phyloP scores from a whole-genome alignment of 1,284 basidiomycete genomes.

The Bondarzewia mesenterica region DNA sequence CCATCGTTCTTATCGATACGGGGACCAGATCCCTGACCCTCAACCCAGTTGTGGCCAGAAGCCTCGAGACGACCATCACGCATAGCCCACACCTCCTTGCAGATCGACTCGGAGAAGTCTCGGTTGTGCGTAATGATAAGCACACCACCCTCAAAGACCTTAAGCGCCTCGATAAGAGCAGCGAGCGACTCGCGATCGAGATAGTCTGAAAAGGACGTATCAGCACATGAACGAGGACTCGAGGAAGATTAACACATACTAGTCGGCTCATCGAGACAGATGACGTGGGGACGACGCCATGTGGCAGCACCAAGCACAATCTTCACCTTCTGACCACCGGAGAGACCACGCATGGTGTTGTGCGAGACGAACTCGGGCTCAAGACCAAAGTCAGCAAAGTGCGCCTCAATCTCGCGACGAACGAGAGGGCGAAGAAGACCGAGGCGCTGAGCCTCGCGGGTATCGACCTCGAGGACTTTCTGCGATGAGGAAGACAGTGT shows the following conservation, averaged over 20 bases:
- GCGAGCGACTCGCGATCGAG: conserved; percentile 97
- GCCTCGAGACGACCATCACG: conserved; percentile 87
- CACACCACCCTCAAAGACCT: conserved; percentile 96
- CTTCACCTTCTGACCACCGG: conserved; percentile 99
- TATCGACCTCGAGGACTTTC: conserved; percentile 97
- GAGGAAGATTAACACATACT: conserved; percentile 38
- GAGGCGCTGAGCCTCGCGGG: conserved; percentile 93
- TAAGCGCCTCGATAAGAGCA: conserved; percentile 92
- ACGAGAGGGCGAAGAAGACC: conserved; percentile 95
- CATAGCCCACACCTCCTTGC: conserved; percentile 92
- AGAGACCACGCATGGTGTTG: conserved; percentile 96
- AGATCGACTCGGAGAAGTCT: conserved; percentile 95
- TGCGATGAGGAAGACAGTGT: conserved; percentile 2
- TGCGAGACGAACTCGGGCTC: conserved; percentile 96
- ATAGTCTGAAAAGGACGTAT: conserved; percentile 53
- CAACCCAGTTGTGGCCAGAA: conserved; percentile 97
- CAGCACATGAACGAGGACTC: conserved; percentile 9
- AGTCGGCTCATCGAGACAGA: conserved; percentile 97
- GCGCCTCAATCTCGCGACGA: conserved; percentile 96
- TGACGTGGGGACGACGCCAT: conserved; percentile 96
- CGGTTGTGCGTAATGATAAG: conserved; percentile 96
- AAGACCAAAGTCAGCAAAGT: conserved; percentile 95
- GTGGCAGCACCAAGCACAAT: conserved; percentile 98
- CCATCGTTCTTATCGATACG: conserved; percentile 87
- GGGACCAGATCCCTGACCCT: conserved; percentile 88